Evolutionary conservation across 768 basidiomycete species (phyloP), one percentile per base, ranked within the genome.

Genomic region (Cystofilobasidium macerans): DNA sequence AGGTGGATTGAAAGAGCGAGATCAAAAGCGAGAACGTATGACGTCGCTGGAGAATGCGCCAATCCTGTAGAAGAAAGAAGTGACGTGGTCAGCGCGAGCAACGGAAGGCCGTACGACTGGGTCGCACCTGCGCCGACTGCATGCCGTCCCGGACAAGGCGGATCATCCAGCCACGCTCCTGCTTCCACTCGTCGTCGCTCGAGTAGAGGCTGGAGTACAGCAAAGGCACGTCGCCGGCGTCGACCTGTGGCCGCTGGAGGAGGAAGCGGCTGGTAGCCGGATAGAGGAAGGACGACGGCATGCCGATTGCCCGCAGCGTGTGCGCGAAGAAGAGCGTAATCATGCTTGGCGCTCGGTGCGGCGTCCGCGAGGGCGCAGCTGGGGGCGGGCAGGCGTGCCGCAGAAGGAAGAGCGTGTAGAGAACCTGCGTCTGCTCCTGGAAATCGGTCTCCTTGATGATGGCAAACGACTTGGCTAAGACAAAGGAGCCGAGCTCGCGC

Each of bases 1-100:
- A 74, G 0, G 83, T 82, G 66, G 84, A 83, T 69, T 89, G 86
- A 76, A 85, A 91, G 58, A 92, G 73, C 66, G 87, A 89, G 1
- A 89, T 86, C 2, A 94, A 76, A 33, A 94, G 78, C 69, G 90
- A 89, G 87, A 89, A 94, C 0, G 88, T 89, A 72, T 91, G 88
- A 32, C 92, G 78, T 53, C 89, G 80, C 71, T 84, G 84, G 62
- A 93, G 74, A 2, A 90, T 81, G 36, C 80, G 80, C 91, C 92
- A 95, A 71, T 97, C 92, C 47, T 83, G 81, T 0, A 80, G 42
- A 36, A 3, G 33, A 47, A 24, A 66, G 26, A 43, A 56, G 24
- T n/a, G n/a, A n/a, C n/a, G n/a, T n/a, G n/a, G n/a, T n/a, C n/a
- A n/a, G n/a, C n/a, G 62, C 8, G 6, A n/a, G 42, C 61, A 30